These are phyloP conservation scores for Malassezia cuniculi DNA, from an alignment of 1,284 basidiomycete species.

Conservation along the genomic window DNA sequence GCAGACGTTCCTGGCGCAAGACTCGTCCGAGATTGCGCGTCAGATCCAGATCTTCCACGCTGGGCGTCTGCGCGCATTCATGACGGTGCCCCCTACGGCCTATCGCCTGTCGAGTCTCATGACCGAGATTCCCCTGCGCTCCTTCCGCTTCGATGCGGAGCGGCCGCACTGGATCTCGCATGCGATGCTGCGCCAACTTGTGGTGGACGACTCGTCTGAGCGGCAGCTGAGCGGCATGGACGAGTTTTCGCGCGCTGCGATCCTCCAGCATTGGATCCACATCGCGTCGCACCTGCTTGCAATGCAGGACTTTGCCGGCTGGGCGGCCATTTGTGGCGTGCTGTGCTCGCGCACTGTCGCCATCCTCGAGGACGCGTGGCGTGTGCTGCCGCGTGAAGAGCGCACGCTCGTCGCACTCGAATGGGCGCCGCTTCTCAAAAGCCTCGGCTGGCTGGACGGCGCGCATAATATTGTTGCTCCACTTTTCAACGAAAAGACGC, in stretches of 20 bases:
- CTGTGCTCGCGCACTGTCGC: constrained; percentile 40
- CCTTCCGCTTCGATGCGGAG: constrained; percentile 33
- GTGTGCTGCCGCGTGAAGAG: constrained; percentile 28
- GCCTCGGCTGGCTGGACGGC: constrained; percentile 36
- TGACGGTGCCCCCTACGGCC: constrained; percentile 9
- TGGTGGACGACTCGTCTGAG: constrained; percentile 17
- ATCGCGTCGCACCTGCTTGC: constrained; percentile 27
- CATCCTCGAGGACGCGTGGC: constrained; percentile 34
- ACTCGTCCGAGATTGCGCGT: constrained; percentile 35
- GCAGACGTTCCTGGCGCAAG: constrained; percentile 21
- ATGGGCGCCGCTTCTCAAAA: constrained; percentile 30
- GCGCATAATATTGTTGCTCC: constrained; percentile 13
- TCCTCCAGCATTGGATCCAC: constrained; percentile 41
- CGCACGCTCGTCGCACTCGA: constrained; percentile 22
- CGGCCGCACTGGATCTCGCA: constrained; percentile 34
- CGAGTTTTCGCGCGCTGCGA: constrained; percentile 26
- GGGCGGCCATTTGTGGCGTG: constrained; percentile 34
- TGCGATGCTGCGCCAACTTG: constrained; percentile 30
- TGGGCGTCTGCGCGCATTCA: constrained; percentile 17
- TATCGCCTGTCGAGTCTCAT: constrained; percentile 15
- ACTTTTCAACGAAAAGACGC: too few species aligned
- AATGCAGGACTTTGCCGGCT: constrained; percentile 29
- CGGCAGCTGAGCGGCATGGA: constrained; percentile 10
- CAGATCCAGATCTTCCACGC: constrained; percentile 40
- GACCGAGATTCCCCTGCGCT: constrained; percentile 5